Evolutionary conservation across 805 yeast species (phyloP).

Genomic region (Yamadazyma paraphyllophila): DNA sequence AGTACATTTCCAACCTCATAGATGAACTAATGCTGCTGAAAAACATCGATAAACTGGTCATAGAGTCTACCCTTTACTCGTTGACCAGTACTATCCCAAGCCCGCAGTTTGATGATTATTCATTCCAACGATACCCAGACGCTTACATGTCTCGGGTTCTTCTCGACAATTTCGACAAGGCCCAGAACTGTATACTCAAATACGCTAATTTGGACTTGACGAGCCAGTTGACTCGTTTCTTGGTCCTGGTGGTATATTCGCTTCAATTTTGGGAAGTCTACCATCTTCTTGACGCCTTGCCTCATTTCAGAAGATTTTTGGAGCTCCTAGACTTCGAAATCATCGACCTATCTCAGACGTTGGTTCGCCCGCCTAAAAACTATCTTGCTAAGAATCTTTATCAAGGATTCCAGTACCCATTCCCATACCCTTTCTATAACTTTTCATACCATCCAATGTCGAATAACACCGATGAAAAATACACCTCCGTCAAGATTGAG

Average conservation of each 20-base stretch:
- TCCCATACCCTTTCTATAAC: conserved; percentile 46
- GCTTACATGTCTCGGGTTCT: conserved; percentile 34
- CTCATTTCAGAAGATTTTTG: conserved; percentile 33
- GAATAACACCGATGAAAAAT: conserved; percentile 25
- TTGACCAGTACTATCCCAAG: conserved; percentile 16
- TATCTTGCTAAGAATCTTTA: conserved; percentile 33
- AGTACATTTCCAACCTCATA: conserved; percentile 28
- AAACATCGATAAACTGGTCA: conserved; percentile 23
- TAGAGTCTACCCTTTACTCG: neutral
- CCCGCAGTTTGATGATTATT: neutral
- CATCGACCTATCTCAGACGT: conserved; percentile 34
- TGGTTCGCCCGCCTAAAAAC: conserved; percentile 41
- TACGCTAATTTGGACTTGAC: conserved; percentile 39
- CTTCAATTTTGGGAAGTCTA: conserved; percentile 46
- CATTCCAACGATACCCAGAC: conserved; percentile 28
- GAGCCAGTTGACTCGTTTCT: conserved; percentile 37
- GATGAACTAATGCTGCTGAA: conserved; percentile 14
- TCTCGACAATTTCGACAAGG: conserved; percentile 35
- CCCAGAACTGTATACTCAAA: conserved; percentile 29
- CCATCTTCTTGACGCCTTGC: conserved; percentile 33
- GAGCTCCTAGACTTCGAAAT: conserved; percentile 35
- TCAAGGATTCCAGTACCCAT: conserved; percentile 43
- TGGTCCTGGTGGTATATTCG: conserved; percentile 37
- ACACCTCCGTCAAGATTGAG: conserved; percentile 23
- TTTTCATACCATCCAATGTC: conserved; percentile 41